These are phyloP conservation scores for Asterochloris erici DNA, from an alignment of 139 green algal genomes.

Conservation along the genomic window DNA sequence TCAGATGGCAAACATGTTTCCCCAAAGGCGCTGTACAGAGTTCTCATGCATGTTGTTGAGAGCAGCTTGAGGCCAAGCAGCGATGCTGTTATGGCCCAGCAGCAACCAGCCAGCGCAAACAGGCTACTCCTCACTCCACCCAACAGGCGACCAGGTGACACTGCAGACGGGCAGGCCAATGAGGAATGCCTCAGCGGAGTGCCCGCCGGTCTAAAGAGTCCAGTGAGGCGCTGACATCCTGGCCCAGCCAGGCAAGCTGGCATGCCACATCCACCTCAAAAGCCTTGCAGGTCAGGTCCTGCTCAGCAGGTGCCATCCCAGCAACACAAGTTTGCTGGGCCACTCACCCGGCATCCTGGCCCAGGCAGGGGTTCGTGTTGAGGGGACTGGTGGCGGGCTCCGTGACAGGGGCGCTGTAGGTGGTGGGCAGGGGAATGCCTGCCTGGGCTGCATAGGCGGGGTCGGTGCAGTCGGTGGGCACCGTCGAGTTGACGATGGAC, in stretches of 20 bases:
- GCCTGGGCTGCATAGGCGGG: slow-evolving; percentile 4
- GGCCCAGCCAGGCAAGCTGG: too few species aligned
- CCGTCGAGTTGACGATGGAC: slow-evolving; percentile 8
- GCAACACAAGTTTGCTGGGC: too few species aligned
- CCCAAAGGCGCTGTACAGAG: background rate
- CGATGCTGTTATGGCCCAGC: background rate
- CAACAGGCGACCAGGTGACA: too few species aligned
- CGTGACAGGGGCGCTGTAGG: background rate
- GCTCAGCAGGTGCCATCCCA: too few species aligned
- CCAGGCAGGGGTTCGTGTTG: slow-evolving; percentile 9
- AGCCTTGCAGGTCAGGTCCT: background rate
- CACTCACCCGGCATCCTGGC: slow-evolving; percentile 4
- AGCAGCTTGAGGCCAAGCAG: background rate
- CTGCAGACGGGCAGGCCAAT: too few species aligned
- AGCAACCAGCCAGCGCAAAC: too few species aligned
- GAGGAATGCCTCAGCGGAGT: too few species aligned
- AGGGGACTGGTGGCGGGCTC: background rate
- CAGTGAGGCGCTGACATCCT: too few species aligned
- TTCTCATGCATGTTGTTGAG: background rate
- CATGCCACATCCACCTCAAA: background rate
- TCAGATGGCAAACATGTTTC: background rate
- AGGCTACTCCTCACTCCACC: too few species aligned
- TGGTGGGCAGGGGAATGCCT: slow-evolving; percentile 13
- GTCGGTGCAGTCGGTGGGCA: background rate
- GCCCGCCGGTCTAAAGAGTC: too few species aligned